Conservation (phyloP, 1,139 yeast species). For the Candida neerlandica region DNA sequence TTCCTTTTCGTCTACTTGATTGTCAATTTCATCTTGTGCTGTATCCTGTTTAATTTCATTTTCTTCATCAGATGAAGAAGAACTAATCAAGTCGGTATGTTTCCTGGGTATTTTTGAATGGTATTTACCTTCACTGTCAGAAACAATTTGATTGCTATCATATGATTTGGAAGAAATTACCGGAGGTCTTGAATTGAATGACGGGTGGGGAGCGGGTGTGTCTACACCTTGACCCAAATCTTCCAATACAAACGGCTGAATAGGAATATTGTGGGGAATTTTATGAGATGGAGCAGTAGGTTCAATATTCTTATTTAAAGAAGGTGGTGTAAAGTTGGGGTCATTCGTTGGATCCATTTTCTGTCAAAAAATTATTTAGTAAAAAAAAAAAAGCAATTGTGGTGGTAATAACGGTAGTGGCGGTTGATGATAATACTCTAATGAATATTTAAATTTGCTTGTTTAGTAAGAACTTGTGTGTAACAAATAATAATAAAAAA, state of each 20-base stretch:
- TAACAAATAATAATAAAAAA: too few relatives aligned
- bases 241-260: constrained; percentile 72
- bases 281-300: constrained; percentile 74
- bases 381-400: too few relatives aligned
- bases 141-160: constrained; percentile 10
- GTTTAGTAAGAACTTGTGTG: too few relatives aligned
- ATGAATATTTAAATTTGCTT: too few relatives aligned
- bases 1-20: background rate
- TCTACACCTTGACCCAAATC: constrained; percentile 72
- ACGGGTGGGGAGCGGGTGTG: constrained; percentile 68
- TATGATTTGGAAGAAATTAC: constrained; percentile 9
- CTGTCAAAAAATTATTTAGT: too few relatives aligned
- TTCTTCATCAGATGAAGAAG: constrained; percentile 36
- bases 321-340: constrained; percentile 76
- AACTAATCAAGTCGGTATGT: constrained; percentile 42
- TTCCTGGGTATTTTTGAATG: constrained; percentile 46
- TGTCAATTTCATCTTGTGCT: background rate
- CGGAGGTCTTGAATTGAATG: constrained; percentile 15
- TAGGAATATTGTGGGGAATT: constrained; percentile 77
- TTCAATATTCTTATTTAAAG: constrained; percentile 56
- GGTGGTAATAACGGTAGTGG: too few relatives aligned
- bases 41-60: background rate
- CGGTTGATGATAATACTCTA: too few relatives aligned
- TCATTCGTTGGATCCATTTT: constrained; percentile 80
- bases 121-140: constrained; percentile 16